These are phyloP conservation scores for Lactifluus hygrophoroides DNA, from an alignment of 768 basidiomycete species.

Conservation along the genomic window DNA sequence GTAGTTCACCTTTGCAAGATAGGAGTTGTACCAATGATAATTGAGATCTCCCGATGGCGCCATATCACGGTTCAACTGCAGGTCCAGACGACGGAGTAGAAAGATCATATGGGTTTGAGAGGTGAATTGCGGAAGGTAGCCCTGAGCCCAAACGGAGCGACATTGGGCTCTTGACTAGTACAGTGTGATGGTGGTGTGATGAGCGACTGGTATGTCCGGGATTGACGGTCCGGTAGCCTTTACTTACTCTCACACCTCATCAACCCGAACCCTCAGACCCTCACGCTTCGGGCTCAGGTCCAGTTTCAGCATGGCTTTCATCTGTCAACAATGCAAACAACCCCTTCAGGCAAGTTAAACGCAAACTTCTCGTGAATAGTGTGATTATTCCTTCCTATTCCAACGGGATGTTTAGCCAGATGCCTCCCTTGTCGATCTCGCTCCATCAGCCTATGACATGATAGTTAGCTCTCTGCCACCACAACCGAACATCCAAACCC, in stretches of 20 bases:
- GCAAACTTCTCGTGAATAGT: not conserved
- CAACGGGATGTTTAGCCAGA: slow-evolving; percentile 47
- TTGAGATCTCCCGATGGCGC: not conserved
- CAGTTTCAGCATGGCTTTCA: slow-evolving; percentile 38
- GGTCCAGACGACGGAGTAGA: not conserved
- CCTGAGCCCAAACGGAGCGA: slow-evolving; percentile 10
- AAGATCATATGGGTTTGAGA: not conserved
- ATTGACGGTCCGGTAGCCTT: not conserved
- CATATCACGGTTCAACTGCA: not conserved
- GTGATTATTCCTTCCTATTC: not conserved
- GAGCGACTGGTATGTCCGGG: not conserved
- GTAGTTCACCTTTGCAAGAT: not conserved
- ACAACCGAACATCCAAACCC: slow-evolving; percentile 35
- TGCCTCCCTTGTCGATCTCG: slow-evolving; percentile 81
- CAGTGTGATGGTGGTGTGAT: too few relatives aligned
- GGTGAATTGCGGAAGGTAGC: not conserved
- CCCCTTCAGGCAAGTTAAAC: slow-evolving; percentile 58
- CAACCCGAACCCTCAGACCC: too few relatives aligned
- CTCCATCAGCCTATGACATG: slow-evolving; percentile 82
- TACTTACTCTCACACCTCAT: too few relatives aligned
- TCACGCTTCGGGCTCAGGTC: not conserved
- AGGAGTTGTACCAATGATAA: not conserved
- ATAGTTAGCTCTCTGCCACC: slow-evolving; percentile 64
- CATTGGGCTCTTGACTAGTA: too few relatives aligned
- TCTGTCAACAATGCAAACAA: slow-evolving; percentile 89